Conservation (phyloP, 768 basidiomycete species). For the Exidia glandulosa region DNA sequence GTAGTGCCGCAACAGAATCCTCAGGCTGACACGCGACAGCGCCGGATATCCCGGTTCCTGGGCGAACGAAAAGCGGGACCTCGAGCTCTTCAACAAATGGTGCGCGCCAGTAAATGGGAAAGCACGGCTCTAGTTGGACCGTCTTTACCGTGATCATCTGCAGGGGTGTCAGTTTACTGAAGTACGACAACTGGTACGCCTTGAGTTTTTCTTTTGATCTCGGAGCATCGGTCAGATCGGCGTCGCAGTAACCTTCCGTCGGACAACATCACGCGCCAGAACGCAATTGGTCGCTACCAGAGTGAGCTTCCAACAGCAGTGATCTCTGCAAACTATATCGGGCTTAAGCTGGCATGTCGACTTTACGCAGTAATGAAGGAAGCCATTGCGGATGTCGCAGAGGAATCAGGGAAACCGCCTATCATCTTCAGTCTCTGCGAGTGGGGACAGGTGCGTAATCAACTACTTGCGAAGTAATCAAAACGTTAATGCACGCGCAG, state of each 20-base stretch:
- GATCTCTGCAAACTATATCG: not conserved
- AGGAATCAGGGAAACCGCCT: constrained; percentile 39
- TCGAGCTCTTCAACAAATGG: constrained; percentile 50
- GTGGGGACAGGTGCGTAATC: constrained; percentile 45
- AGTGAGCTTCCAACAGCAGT: constrained; percentile 34
- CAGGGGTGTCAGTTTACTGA: constrained; percentile 10
- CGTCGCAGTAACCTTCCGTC: constrained; percentile 36
- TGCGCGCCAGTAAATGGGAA: no score
- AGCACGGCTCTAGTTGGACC: not conserved
- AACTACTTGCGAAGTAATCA: not conserved
- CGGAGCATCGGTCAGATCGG: not conserved
- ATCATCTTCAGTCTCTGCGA: constrained; percentile 53
- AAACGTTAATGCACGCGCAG: constrained; percentile 16
- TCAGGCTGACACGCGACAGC: no score
- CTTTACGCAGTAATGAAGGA: constrained; percentile 31
- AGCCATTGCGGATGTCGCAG: constrained; percentile 40
- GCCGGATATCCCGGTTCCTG: constrained; percentile 43
- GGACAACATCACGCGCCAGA: constrained; percentile 43
- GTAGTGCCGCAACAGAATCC: no score
- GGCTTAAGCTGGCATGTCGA: no score
- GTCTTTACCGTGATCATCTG: not conserved
- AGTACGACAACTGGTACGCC: constrained; percentile 55
- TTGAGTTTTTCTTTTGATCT: not conserved
- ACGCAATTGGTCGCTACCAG: constrained; percentile 30
- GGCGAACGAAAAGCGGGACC: constrained; percentile 23